A percentile compares a stretch with the other conserved stretches of the same genome.
Conservation (phyloP, 2,329 filamentous ascomycete species). For the Trichophaea hybrida region DNA sequence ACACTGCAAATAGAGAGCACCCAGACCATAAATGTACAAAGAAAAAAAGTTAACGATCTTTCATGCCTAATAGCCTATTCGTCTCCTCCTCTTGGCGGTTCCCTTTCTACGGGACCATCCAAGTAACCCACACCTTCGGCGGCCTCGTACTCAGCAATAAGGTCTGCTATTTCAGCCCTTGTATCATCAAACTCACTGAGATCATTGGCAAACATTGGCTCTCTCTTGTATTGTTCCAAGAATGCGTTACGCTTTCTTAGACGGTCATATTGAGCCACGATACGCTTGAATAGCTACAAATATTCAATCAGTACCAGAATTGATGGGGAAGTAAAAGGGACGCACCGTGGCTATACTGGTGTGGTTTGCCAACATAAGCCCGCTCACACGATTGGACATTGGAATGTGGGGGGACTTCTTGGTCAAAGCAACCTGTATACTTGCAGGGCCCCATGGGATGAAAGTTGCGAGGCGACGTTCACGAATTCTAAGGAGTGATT, state of each 20-base stretch:
- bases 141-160: constrained; percentile 90
- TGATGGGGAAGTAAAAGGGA: constrained; percentile 9
- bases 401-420: constrained; percentile 94
- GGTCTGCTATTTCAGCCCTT: constrained; percentile 60
- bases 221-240: constrained; percentile 90
- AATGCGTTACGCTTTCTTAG: constrained; percentile 96
- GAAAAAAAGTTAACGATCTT: background rate
- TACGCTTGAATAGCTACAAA: constrained; percentile 69
- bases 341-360: constrained; percentile 82
- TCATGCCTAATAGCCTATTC: background rate
- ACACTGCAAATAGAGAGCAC: too few species aligned
- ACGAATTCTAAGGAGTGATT: constrained; percentile 87
- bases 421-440: constrained; percentile 90
- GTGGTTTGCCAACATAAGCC: constrained; percentile 95
- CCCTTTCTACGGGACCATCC: constrained; percentile 4
- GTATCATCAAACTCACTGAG: constrained; percentile 92
- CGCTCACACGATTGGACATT: constrained; percentile 85
- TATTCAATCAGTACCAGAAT: background rate
- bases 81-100: background rate
- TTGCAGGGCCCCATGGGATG: constrained; percentile 95
- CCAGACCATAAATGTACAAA: background rate
- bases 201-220: constrained; percentile 81
- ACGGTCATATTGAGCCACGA: constrained; percentile 80
- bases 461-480: constrained; percentile 89
- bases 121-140: constrained; percentile 85